Percentiles rank a stretch among this genome's conserved stretches.
Evolutionary conservation across 805 yeast species (phyloP).

Genomic region (Saturnispora quitensis): DNA sequence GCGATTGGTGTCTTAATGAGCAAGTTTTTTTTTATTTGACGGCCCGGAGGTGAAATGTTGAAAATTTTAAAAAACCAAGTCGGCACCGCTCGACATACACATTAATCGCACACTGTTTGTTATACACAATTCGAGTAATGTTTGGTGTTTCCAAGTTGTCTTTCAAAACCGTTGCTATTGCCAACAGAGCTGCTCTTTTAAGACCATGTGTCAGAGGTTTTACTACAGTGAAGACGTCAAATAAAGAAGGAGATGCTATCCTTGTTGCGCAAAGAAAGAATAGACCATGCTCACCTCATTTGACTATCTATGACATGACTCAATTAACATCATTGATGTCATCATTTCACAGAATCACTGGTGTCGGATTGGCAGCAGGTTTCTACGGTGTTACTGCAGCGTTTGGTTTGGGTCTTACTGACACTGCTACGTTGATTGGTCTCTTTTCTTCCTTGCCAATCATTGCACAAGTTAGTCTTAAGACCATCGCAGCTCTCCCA

Average conservation of each 20-base stretch:
- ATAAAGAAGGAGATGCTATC: conserved; percentile 56
- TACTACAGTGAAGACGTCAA: conserved; percentile 43
- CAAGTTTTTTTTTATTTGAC: not conserved
- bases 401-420: conserved; percentile 62
- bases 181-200: conserved; percentile 11
- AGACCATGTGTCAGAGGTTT: conserved; percentile 23
- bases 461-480: conserved; percentile 49
- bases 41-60: not conserved
- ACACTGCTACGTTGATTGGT: conserved; percentile 43
- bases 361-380: conserved; percentile 70
- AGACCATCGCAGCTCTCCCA: conserved; percentile 68
- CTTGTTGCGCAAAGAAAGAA: conserved; percentile 72
- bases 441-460: conserved; percentile 57
- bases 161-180: conserved; percentile 13
- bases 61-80: not conserved
- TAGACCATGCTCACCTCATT: conserved; percentile 89
- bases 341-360: conserved; percentile 77
- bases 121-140: not conserved
- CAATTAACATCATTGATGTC: conserved; percentile 83
- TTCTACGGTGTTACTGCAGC: conserved; percentile 71
- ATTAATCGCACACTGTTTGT: not conserved
- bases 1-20: not conserved
- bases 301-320: conserved; percentile 82
- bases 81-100: conserved; percentile 11
- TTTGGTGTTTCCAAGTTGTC: conserved; percentile 14